phyloP scores from a whole-genome alignment of 2,329 filamentous ascomycete genomes.

The Magnaporthiopsis incrustans region DNA sequence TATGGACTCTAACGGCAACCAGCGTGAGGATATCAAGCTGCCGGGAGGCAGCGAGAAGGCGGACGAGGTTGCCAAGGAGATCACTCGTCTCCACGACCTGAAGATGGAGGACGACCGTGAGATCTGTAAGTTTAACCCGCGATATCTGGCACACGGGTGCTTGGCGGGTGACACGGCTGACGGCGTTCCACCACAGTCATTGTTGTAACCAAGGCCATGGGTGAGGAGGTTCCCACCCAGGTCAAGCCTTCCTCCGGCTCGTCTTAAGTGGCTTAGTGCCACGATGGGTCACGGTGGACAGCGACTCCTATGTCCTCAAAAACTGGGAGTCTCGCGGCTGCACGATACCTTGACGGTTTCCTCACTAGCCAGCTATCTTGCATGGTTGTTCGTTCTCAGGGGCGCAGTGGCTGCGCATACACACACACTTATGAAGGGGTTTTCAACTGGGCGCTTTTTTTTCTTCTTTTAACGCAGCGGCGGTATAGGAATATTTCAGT shows the following conservation, averaged over 20 bases:
- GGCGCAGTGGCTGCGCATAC: slow-evolving; percentile 1
- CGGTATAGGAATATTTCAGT: slow-evolving; percentile 3
- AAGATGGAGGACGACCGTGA: slow-evolving; percentile 72
- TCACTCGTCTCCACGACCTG: slow-evolving; percentile 61
- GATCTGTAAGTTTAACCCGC: slow-evolving; percentile 63
- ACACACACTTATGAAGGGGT: background rate
- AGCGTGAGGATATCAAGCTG: slow-evolving; percentile 92
- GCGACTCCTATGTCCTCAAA: background rate
- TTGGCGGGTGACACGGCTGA: slow-evolving; percentile 14
- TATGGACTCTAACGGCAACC: slow-evolving; percentile 76
- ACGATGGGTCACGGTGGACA: background rate
- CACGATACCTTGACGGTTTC: background rate
- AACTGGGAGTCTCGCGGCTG: background rate
- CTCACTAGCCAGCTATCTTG: background rate
- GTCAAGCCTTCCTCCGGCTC: slow-evolving; percentile 4
- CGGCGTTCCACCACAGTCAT: slow-evolving; percentile 52
- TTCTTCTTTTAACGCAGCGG: background rate
- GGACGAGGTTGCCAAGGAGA: slow-evolving; percentile 73
- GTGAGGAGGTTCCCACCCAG: slow-evolving; percentile 66
- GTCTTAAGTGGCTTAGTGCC: background rate
- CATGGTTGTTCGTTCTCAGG: background rate
- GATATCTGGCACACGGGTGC: background rate
- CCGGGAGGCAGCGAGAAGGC: slow-evolving; percentile 54
- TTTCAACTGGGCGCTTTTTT: background rate
- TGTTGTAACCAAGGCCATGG: slow-evolving; percentile 90